Conservation (phyloP, 768 basidiomycete species). For the Chiua virens region DNA sequence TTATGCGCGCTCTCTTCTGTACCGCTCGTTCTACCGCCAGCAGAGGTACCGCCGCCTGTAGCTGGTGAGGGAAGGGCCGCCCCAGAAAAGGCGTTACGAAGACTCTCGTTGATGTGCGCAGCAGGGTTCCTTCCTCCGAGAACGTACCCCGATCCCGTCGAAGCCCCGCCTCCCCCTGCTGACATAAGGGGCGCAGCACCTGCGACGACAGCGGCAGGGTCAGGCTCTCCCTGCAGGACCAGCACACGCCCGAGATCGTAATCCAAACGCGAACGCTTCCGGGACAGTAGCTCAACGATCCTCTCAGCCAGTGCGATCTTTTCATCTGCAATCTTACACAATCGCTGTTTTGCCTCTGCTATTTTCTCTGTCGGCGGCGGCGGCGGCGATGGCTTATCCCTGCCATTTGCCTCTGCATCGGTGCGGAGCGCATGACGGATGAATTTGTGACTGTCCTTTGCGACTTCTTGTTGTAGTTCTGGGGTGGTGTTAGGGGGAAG, state of each 20-base stretch:
- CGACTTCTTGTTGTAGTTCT: conserved; percentile 47
- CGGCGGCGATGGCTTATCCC: conserved; percentile 31
- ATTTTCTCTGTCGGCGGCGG: conserved; percentile 33
- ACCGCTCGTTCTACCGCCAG: conserved; percentile 14
- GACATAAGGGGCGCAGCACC: conserved; percentile 27
- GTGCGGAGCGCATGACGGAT: conserved; percentile 43
- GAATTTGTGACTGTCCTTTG: conserved; percentile 43
- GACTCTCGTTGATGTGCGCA: conserved; percentile 40
- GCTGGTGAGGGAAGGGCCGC: conserved; percentile 23
- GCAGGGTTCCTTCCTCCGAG: conserved; percentile 39
- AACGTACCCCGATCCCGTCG: conserved; percentile 27
- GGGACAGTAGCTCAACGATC: conserved; percentile 42
- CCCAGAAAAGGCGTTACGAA: conserved; percentile 36
- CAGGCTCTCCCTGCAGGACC: conserved; percentile 43
- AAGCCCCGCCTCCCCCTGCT: conserved; percentile 8
- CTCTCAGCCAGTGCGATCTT: conserved; percentile 45
- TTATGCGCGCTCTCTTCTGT: conserved; percentile 30
- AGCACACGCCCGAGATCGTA: conserved; percentile 45
- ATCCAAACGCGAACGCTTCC: conserved; percentile 48
- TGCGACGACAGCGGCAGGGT: conserved; percentile 33
- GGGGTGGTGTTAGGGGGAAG: not conserved
- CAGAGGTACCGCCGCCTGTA: not conserved
- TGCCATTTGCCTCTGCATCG: conserved; percentile 26
- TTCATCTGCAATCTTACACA: conserved; percentile 38
- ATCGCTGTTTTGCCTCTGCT: conserved; percentile 26